phyloP scores from a whole-genome alignment of 2,329 filamentous ascomycete genomes.

The Talaromyces pinophilus region DNA sequence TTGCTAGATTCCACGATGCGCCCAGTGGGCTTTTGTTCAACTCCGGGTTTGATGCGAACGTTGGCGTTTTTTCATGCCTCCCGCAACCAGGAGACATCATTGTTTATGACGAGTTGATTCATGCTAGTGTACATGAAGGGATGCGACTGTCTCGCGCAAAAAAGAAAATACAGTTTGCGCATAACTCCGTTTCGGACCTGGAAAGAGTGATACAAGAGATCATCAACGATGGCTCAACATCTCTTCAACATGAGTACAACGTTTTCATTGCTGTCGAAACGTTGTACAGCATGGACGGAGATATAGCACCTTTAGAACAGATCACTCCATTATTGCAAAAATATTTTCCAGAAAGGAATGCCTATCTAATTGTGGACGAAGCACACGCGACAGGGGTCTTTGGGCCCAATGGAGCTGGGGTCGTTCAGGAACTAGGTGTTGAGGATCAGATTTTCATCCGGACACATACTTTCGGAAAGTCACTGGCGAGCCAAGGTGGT shows the following conservation, averaged over 20 bases:
- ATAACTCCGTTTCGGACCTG: conserved; percentile 49
- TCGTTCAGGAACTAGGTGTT: conserved; percentile 54
- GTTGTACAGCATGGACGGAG: conserved; percentile 83
- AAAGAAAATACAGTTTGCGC: conserved; percentile 47
- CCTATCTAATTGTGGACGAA: conserved; percentile 58
- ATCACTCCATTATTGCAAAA: conserved; percentile 61
- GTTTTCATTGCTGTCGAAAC: conserved; percentile 71
- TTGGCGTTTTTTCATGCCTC: conserved; percentile 62
- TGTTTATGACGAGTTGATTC: conserved; percentile 73
- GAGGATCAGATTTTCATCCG: conserved; percentile 53
- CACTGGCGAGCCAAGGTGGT: conserved; percentile 67
- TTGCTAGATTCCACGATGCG: conserved; percentile 63
- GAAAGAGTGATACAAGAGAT: conserved; percentile 38
- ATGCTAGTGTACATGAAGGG: conserved; percentile 77
- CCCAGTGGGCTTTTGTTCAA: conserved; percentile 61
- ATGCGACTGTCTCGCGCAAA: conserved; percentile 65
- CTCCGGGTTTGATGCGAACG: conserved; percentile 68
- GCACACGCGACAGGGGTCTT: conserved; percentile 57
- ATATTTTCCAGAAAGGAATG: conserved; percentile 59
- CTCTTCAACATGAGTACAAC: conserved; percentile 46
- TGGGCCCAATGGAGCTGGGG: conserved; percentile 51
- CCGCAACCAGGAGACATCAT: conserved; percentile 64
- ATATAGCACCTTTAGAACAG: conserved; percentile 64
- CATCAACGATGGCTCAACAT: conserved; percentile 32
- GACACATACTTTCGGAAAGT: conserved; percentile 58